Base-by-base conservation (phyloP, 139 green algal species). In the Auxenochlorella protothecoides region DNA sequence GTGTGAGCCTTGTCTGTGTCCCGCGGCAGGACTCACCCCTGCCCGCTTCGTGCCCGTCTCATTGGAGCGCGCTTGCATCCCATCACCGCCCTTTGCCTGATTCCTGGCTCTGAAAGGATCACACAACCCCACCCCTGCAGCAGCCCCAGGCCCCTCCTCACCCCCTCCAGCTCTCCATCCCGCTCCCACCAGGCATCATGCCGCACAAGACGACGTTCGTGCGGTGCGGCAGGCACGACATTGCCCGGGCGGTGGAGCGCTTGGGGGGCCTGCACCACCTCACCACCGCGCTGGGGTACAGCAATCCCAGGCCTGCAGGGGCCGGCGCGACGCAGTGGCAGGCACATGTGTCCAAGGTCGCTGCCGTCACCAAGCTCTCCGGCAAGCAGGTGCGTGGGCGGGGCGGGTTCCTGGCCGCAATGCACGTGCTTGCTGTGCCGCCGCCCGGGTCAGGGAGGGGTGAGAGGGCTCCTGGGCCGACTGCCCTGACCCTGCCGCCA, bases 241-340 rank as follows among this genome's bases (percentile, higher is more conserved):
- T 89, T 27, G 68, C 75, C 5, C 73, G 78, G 2, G 84, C 80
- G 2, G 72, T 88, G 57, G 83, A 88, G 75, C 71, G 71, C 44
- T 86, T 78, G 80, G 84, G 84, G 12, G 84, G 84, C 6, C 59
- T 89, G 53, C 73, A 75, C 51, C 64, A 16, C 14, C 63, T 72
- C 13, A 68, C 54, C 6, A 53, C 54, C 11, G 53, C 60, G 52
- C 57, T 79, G 55, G 68, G 54, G 14, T 75, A 70, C 15, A 14
- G 15, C 27, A 6, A 60, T 13, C 55, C 57, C 15, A 52, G 5
- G 6, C 54, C 65, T 15, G 52, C 51, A 16, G 13, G 57, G 62
- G 55, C 6, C 13, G 62, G 57, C 11, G 16, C 57, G 52, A 66
- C 56, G 16, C 68, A 81, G 56, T 86, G 78, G 81, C 56, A 72